Base-by-base conservation (phyloP, 495 filamentous ascomycete species). In the Penicillium crystallinum region DNA sequence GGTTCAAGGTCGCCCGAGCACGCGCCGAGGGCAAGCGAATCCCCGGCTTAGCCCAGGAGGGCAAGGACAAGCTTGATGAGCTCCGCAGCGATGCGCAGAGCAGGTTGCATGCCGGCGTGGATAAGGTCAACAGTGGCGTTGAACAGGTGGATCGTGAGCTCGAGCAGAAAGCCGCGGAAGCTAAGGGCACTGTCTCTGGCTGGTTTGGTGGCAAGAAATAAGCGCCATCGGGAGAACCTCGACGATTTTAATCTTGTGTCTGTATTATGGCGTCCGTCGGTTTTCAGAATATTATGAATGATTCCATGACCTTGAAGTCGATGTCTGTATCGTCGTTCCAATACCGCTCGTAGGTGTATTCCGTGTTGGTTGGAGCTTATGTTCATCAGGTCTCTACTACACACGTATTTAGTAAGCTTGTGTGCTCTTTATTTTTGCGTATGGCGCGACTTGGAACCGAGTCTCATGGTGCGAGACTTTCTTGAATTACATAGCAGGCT, bases 141-240 rank as follows among this genome's bases (percentile, higher is more conserved):
- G 77, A 82, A 25, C 69, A 72, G 44, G 62, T 78, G 23, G 90
- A 93, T 66, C 79, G 81, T 52, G 89, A 83, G 60, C 79, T 95
- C 21, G 88, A 90, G 74, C 75, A 85, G 57, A 83, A 83, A 58
- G 81, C 90, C 11, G 67, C 81, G 6, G 87, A 92, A 67, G 85
- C 89, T 9, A 95, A 95, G 81, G 79, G 83, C 46, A 81, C 81
- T 17, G 68, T 93, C 52, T 85, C 83, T 23, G 81, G 84, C 46
- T 96, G 90, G 90, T 91, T 95, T 55, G 84, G 88, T 30, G 61
- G 74, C 31, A 81, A 81, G 65, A 80, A 84, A 66, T 87, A 81
- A 35, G 17, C 37, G 18, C 31, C 23, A 11, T 31, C 22, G 23
- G 3, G 22, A 18, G 36, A 33, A 37, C 4, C 31, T 27, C 34